Evolutionary conservation across 495 filamentous ascomycete species (phyloP).

Genomic region (Trichoderma reesei): DNA sequence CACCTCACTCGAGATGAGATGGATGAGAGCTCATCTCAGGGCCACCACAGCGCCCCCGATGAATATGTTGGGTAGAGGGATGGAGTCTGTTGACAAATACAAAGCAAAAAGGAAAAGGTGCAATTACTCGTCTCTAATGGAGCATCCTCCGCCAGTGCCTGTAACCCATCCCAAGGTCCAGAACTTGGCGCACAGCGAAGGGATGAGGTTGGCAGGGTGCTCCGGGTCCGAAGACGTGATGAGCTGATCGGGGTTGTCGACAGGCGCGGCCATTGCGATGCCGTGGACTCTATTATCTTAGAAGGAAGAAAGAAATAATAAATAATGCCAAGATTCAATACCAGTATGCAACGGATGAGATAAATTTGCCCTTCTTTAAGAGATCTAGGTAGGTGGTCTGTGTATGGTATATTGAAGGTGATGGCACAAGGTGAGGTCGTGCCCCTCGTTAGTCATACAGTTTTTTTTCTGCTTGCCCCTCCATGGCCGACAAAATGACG

Average conservation of each 20-base stretch:
- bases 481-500: neutral
- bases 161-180: slow-evolving; percentile 96
- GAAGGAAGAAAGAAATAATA: neutral
- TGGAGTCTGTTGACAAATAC: neutral
- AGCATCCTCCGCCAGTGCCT: slow-evolving; percentile 88
- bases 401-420: too few relatives aligned
- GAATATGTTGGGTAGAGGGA: neutral
- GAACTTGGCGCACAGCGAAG: slow-evolving; percentile 83
- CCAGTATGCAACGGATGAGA: too few relatives aligned
- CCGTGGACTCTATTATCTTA: neutral
- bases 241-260: slow-evolving; percentile 61
- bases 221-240: slow-evolving; percentile 60
- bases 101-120: neutral
- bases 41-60: neutral
- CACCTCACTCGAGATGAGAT: neutral
- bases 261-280: neutral
- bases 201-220: slow-evolving; percentile 92
- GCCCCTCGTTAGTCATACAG: neutral
- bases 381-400: too few relatives aligned
- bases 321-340: neutral
- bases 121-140: slow-evolving; percentile 54
- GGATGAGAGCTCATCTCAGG: neutral
- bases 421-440: too few relatives aligned
- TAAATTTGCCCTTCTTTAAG: too few relatives aligned
- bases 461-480: neutral